Evolutionary conservation across 768 basidiomycete genomes (phyloP), one percentile per base, ranked within the genome.

Genomic region (Neoboletus subvelutipes): DNA sequence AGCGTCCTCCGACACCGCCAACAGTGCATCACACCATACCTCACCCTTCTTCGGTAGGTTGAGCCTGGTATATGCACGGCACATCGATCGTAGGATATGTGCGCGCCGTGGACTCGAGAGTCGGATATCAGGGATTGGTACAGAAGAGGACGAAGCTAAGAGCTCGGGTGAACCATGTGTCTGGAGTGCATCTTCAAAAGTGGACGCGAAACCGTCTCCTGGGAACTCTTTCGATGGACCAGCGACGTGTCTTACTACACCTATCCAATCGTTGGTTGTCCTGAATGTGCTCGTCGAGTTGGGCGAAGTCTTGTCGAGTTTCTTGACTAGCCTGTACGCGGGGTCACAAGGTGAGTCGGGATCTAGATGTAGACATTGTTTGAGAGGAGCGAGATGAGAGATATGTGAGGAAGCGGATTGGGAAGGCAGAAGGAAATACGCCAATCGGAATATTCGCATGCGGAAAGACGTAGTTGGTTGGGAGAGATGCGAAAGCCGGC

Each of bases 291-390:
- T 88, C 86, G 40, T 88, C 82, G 9, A 90, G 79, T 64, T 86
- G 81, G 5, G 78, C 68, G 63, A 95, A 87, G 11, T 78, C 70
- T 88, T 90, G 61, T 96, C 90, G 37, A 94, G 79, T 7, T 79
- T 68, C 72, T 96, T 95, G 55, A 87, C 73, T n/a, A 86, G 75
- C 4, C 91, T 83, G 67, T 92, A 89, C 0, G 90, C 82, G 2
- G 80, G 73, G 45, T 92, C 83, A 71, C 96, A 98, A 1, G 86
- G 85, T 1, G 91, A 94, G 70, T 99, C 96, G 10, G 96, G 96
- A 70, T 98, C 96, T 64, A 85, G 87, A 70, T 92, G 90, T 1
- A 99, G 82, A 67, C 96, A 98, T 71, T 94, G 91, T 67, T 97
- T 98, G 58, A 99, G 82, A 9, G 86, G 83, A 31, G 84, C 77